These are phyloP conservation scores for Clarireedia paspali DNA, from an alignment of 2,329 filamentous ascomycete species.

Conservation along the genomic window DNA sequence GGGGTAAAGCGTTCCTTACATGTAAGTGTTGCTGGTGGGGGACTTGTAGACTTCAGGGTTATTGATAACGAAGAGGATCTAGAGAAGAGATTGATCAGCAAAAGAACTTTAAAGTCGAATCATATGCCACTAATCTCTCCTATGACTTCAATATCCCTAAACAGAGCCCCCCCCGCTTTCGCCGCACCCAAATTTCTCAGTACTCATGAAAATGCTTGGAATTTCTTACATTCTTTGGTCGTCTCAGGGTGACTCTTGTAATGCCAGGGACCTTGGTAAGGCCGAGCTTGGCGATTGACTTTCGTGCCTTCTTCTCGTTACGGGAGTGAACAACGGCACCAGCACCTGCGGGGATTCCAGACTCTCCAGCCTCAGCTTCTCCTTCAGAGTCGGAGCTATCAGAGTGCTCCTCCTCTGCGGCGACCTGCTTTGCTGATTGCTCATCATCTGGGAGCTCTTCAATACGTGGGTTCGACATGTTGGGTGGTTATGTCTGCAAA, in stretches of 20 bases:
- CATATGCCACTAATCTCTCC: background rate
- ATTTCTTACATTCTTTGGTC: slow-evolving; percentile 93
- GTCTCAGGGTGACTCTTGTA: slow-evolving; percentile 92
- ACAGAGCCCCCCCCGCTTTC: background rate
- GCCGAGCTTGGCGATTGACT: slow-evolving; percentile 97
- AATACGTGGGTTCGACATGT: slow-evolving; percentile 95
- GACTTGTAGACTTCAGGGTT: slow-evolving; percentile 99
- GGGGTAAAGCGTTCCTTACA: slow-evolving; percentile 54
- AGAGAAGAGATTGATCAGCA: slow-evolving; percentile 14
- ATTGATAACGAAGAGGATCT: slow-evolving; percentile 99
- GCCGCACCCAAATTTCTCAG: background rate
- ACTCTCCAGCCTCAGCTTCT: slow-evolving; percentile 67
- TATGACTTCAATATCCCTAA: background rate
- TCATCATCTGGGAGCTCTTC: slow-evolving; percentile 95
- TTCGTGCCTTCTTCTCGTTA: slow-evolving; percentile 99
- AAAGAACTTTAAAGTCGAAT: background rate
- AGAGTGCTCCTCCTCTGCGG: slow-evolving; percentile 65
- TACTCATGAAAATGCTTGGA: background rate
- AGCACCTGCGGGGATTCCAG: slow-evolving; percentile 65
- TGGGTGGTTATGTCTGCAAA: slow-evolving; percentile 36
- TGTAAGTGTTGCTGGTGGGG: slow-evolving; percentile 98
- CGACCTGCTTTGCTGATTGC: slow-evolving; percentile 63
- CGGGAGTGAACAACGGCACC: slow-evolving; percentile 91
- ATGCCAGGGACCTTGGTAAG: slow-evolving; percentile 95
- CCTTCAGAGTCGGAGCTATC: slow-evolving; percentile 67